A percentile compares a stretch with the other conserved stretches of the same genome.
Evolutionary conservation across 352 stramenopile genomes (phyloP).

Genomic region (Pythium rishiriense): DNA sequence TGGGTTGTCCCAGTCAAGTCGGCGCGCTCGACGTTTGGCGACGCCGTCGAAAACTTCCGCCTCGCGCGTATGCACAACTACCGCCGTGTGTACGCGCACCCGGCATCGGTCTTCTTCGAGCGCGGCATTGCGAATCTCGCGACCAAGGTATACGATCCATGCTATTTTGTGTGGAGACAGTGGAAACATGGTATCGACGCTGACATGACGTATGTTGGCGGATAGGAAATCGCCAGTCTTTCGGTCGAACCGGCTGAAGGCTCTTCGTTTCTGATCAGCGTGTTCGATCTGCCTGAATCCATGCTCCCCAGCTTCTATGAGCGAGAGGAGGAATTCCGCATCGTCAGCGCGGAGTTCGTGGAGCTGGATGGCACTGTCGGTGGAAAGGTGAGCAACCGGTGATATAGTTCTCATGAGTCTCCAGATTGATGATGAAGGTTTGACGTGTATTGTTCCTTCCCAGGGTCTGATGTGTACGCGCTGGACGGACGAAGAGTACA

Average conservation of each 20-base stretch:
- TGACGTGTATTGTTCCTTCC: background rate
- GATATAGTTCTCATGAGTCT: background rate
- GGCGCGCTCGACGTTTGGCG: slow-evolving; percentile 86
- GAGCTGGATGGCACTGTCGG: slow-evolving; percentile 51
- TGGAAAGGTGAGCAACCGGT: slow-evolving; percentile 29
- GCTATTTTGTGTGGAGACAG: background rate
- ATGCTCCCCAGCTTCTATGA: slow-evolving; percentile 75
- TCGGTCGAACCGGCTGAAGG: slow-evolving; percentile 64
- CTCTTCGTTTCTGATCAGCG: slow-evolving; percentile 65
- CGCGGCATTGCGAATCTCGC: slow-evolving; percentile 85
- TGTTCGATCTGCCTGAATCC: slow-evolving; percentile 62
- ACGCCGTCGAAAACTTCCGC: slow-evolving; percentile 86
- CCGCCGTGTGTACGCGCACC: slow-evolving; percentile 90
- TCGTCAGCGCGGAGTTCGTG: slow-evolving; percentile 73
- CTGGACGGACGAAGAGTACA: slow-evolving; percentile 88
- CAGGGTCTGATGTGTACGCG: slow-evolving; percentile 85
- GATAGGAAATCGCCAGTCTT: slow-evolving; percentile 88
- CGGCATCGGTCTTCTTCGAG: slow-evolving; percentile 93
- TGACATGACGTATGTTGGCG: background rate
- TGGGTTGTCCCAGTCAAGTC: slow-evolving; percentile 52
- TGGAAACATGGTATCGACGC: background rate
- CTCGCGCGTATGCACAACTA: slow-evolving; percentile 82
- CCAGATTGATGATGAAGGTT: background rate
- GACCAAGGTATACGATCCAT: slow-evolving; percentile 56
- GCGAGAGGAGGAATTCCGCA: slow-evolving; percentile 89